Percentiles rank a stretch among this genome's conserved stretches.
Evolutionary conservation across 2,329 filamentous ascomycete species (phyloP).

Genomic region (Lecanoromycetidae sp.): DNA sequence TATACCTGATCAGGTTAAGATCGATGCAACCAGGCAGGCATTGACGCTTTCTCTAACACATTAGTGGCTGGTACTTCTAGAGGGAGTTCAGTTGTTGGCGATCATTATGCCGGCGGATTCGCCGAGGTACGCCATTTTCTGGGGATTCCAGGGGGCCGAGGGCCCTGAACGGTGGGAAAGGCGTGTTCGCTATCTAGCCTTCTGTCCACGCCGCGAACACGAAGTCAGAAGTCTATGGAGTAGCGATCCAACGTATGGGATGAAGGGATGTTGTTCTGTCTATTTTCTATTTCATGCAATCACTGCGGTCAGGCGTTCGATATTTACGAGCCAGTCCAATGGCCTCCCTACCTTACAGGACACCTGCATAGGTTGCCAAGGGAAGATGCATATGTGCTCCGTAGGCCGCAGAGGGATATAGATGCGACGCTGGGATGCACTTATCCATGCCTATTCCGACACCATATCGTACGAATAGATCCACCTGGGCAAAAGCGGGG

Average conservation of each 20-base stretch:
- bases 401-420: not conserved
- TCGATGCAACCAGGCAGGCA: constrained; percentile 2
- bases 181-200: not conserved
- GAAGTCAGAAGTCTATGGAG: too few species aligned
- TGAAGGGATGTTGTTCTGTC: too few species aligned
- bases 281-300: too few species aligned
- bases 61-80: too few species aligned
- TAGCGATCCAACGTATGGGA: too few species aligned
- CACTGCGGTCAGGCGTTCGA: too few species aligned
- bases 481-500: not conserved
- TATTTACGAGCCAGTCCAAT: too few species aligned
- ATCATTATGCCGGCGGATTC: not conserved
- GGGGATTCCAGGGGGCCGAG: not conserved
- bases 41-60: too few species aligned
- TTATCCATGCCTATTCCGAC: not conserved
- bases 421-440: not conserved
- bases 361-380: too few species aligned
- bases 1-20: not conserved
- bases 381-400: not conserved
- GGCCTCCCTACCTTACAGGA: too few species aligned
- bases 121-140: not conserved
- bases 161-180: too few species aligned
- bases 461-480: not conserved
- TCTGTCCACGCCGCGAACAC: too few species aligned
- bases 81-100: not conserved